phyloP scores from a whole-genome alignment of 2,329 filamentous ascomycete species.

The Paecilomyces dactylethromorphus region DNA sequence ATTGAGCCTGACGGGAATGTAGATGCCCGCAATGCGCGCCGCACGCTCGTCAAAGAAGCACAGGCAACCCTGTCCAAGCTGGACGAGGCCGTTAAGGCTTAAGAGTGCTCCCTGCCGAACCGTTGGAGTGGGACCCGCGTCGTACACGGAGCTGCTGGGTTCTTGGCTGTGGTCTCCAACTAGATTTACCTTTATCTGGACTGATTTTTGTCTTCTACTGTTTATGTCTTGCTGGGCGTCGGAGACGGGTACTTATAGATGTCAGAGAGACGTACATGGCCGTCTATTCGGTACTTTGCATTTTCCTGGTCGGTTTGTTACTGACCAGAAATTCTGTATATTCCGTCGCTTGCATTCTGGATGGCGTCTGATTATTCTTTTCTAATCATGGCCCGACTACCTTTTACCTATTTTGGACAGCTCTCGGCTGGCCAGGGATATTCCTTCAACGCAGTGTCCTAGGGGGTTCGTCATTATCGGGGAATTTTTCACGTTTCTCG shows the following conservation, averaged over 20 bases:
- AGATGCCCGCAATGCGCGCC: slow-evolving; percentile 46
- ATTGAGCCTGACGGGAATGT: slow-evolving; percentile 65
- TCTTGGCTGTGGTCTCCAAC: neutral
- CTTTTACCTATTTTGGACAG: neutral
- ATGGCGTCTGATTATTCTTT: neutral
- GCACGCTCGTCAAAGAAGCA: slow-evolving; percentile 36
- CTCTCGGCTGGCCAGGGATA: neutral
- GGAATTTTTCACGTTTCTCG: neutral
- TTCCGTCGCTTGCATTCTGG: neutral
- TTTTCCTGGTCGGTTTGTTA: neutral
- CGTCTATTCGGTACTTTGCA: neutral
- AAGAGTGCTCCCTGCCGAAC: neutral
- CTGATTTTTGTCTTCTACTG: neutral
- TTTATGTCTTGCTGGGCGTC: neutral
- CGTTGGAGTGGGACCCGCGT: neutral
- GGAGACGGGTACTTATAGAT: neutral
- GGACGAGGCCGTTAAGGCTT: slow-evolving; percentile 23
- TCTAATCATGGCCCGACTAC: neutral
- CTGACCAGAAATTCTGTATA: neutral
- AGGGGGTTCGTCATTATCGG: neutral
- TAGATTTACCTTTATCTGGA: neutral
- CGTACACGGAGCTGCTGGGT: neutral
- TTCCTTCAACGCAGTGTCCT: no score
- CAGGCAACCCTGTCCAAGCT: slow-evolving; percentile 32
- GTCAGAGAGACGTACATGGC: neutral